Conservation (phyloP, 75 land plant genomes). For the Cupressus sempervirens region DNA sequence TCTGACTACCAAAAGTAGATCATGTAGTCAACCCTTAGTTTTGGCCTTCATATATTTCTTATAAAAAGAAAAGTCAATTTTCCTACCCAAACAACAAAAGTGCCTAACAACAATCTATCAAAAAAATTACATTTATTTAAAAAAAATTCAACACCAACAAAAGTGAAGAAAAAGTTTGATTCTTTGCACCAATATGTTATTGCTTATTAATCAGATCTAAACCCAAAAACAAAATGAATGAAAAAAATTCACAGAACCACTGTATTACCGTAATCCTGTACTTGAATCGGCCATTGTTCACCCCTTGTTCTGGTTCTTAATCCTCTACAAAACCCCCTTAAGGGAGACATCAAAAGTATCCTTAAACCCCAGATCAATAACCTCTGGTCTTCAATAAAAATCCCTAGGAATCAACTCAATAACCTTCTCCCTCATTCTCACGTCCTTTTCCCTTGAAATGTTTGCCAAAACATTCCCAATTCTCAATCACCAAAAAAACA, state of each 20-base stretch:
- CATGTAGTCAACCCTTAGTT: too few relatives aligned
- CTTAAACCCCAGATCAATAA: neutral
- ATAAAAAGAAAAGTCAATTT: too few relatives aligned
- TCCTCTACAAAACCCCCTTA: slow-evolving; percentile 33
- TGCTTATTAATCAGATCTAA: neutral
- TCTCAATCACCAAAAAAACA: slow-evolving; percentile 39
- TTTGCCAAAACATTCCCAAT: slow-evolving; percentile 40
- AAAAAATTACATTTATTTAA: neutral
- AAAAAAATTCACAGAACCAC: neutral
- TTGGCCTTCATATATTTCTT: too few relatives aligned
- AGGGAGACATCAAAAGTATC: slow-evolving; percentile 53
- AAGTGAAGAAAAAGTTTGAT: neutral
- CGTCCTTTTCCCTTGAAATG: slow-evolving; percentile 21
- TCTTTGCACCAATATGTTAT: neutral
- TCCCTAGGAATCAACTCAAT: slow-evolving; percentile 38
- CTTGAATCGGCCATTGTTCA: too few relatives aligned
- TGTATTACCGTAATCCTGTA: neutral
- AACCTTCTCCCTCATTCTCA: slow-evolving; percentile 35
- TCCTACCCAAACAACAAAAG: too few relatives aligned
- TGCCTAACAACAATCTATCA: neutral
- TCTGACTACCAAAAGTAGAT: too few relatives aligned
- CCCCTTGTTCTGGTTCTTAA: slow-evolving; percentile 5
- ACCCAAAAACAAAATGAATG: too few relatives aligned
- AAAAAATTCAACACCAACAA: too few relatives aligned
- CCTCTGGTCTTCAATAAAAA: slow-evolving; percentile 29